These are phyloP conservation scores for Candida montana DNA, from an alignment of 805 yeast genomes.

Conservation along the genomic window DNA sequence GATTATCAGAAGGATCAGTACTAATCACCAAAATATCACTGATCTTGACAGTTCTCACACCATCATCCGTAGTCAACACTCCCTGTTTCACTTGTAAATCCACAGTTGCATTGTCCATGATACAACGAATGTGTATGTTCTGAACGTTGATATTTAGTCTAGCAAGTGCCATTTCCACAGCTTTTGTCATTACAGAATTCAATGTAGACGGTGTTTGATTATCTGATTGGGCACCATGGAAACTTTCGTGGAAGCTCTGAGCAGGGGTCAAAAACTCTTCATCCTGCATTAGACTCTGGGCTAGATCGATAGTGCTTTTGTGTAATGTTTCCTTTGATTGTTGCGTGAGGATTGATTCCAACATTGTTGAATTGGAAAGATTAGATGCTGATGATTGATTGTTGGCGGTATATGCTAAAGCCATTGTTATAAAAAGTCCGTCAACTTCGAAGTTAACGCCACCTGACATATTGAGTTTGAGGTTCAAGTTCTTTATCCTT, in stretches of 20 bases:
- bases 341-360: constrained; percentile 20
- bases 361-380: constrained; percentile 2
- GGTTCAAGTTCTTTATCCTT: constrained; percentile 44
- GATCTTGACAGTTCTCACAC: constrained; percentile 37
- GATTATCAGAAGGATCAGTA: constrained; percentile 33
- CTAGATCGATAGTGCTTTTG: constrained; percentile 71
- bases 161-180: constrained; percentile 63
- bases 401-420: constrained; percentile 23
- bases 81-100: constrained; percentile 30
- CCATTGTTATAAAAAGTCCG: constrained; percentile 47
- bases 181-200: constrained; percentile 54
- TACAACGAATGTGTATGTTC: constrained; percentile 42
- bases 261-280: constrained; percentile 12
- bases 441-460: constrained; percentile 61
- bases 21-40: constrained; percentile 36
- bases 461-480: constrained; percentile 61
- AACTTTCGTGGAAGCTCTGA: constrained; percentile 17
- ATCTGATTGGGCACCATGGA: constrained; percentile 13
- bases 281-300: constrained; percentile 40
- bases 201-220: constrained; percentile 32
- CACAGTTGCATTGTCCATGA: constrained; percentile 39
- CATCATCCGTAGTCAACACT: constrained; percentile 37
- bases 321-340: constrained; percentile 48
- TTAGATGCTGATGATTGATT: neutral
- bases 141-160: constrained; percentile 48